These are phyloP conservation scores for Styphnolobium japonicum DNA, from an alignment of 306 rosid genomes.

Conservation along the genomic window DNA sequence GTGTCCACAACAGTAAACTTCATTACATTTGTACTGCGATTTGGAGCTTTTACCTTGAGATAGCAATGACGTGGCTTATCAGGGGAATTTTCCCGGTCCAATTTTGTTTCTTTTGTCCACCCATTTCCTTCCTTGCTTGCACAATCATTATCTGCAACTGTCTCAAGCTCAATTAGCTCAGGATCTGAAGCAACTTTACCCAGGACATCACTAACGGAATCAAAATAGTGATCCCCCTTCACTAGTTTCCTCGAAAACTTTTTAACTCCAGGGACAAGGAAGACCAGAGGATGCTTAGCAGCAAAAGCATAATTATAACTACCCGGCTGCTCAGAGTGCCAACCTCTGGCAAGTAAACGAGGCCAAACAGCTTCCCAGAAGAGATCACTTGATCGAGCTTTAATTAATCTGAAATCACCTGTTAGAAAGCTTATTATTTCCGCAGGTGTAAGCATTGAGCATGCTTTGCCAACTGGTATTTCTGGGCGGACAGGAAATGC, in stretches of 20 bases:
- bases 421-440: slow-evolving; percentile 79
- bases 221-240: slow-evolving; percentile 78
- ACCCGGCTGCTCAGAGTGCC: slow-evolving; percentile 95
- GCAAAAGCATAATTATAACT: slow-evolving; percentile 42
- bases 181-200: slow-evolving; percentile 83
- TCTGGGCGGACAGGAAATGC: slow-evolving; percentile 57
- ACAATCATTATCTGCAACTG: slow-evolving; percentile 31
- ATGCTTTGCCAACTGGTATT: slow-evolving; percentile 85
- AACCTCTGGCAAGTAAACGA: slow-evolving; percentile 90
- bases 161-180: slow-evolving; percentile 70
- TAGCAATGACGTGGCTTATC: slow-evolving; percentile 70
- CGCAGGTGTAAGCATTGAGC: slow-evolving; percentile 57
- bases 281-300: slow-evolving; percentile 66
- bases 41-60: slow-evolving; percentile 78
- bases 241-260: slow-evolving; percentile 73
- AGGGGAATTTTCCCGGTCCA: slow-evolving; percentile 52
- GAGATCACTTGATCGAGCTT: slow-evolving; percentile 83
- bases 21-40: slow-evolving; percentile 37
- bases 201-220: slow-evolving; percentile 76
- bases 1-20: slow-evolving; percentile 92
- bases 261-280: slow-evolving; percentile 82
- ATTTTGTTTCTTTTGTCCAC: slow-evolving; percentile 46
- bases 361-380: slow-evolving; percentile 99
- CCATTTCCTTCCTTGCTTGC: slow-evolving; percentile 49
- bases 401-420: slow-evolving; percentile 84